Evolutionary conservation across 345 rosid genomes (phyloP), one percentile per base, ranked within the genome.

Genomic region (Excoecaria agallocha): DNA sequence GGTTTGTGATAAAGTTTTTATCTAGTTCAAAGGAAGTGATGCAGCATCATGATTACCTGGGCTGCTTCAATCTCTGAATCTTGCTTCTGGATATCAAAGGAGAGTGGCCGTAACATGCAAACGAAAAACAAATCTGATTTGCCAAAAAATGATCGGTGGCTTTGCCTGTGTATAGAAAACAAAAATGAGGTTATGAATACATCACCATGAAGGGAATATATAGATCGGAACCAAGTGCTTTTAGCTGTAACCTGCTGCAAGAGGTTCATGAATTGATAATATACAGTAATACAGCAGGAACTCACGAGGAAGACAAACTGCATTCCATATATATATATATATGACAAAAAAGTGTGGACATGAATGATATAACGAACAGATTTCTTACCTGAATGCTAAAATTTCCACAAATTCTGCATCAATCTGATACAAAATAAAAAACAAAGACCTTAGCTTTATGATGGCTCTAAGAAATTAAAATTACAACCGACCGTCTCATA

Each of bases 91-190:
- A 91, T 91, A 46, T 82, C 77, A 54, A 48, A 77, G 64, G 87
- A 79, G n/a, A 11, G 74, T 6, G 96, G 89, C 3, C 37, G 82
- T 74, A 90, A 74, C 83, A 79, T 74, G 79, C 93, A 90, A 22
- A 89, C 69, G 9, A 90, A 89, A 46, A 90, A 79, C 49, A 90
- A 49, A 77, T 89, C 91, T 1, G 96, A 81, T 82, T 89, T 90
- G 65, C 70, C n/a, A 5, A 78, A 86, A 78, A 89, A 85, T 22
- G 86, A 68, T 30, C 52, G 58, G 83, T 89, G 96, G 76, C 85
- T 87, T 84, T 90, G 91, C 80, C 96, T 90, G 80, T 15, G 46
- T 37, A 56, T 9, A 38, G 68, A 63, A 35, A 37, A 49, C 19
- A 62, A 19, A 72, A 60, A 54, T 24, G 4, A 57, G 69, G 60